Percentiles rank a stretch among this genome's conserved stretches.
Evolutionary conservation across 1,284 basidiomycete species (phyloP).

Genomic region (Anthracocystis panici-leucophaei): DNA sequence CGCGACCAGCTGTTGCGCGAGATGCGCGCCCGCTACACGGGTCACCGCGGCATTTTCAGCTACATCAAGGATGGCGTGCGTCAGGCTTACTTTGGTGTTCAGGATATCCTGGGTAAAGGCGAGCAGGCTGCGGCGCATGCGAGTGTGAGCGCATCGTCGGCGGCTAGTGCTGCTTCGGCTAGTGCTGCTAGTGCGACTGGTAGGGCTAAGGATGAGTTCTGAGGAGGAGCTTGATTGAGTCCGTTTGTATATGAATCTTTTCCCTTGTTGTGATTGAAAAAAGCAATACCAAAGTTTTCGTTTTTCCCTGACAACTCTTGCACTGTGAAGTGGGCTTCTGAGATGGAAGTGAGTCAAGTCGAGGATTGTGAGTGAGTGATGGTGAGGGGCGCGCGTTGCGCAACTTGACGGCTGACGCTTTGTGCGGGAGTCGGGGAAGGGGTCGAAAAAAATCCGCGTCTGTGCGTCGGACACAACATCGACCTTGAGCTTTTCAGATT

Average conservation of each 20-base stretch:
- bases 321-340: too few species aligned
- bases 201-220: slow-evolving; percentile 52
- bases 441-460: background rate
- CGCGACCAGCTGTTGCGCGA: slow-evolving; percentile 64
- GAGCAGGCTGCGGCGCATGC: slow-evolving; percentile 56
- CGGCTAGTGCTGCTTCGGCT: slow-evolving; percentile 38
- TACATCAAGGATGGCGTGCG: slow-evolving; percentile 62
- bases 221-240: background rate
- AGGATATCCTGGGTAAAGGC: slow-evolving; percentile 60
- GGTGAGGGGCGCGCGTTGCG: background rate
- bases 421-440: slow-evolving; percentile 3
- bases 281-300: background rate
- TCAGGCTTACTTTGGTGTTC: slow-evolving; percentile 57
- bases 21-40: slow-evolving; percentile 64
- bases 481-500: background rate
- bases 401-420: background rate
- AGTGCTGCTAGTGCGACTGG: slow-evolving; percentile 50
- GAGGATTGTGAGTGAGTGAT: too few species aligned
- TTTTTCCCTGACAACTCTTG: too few species aligned
- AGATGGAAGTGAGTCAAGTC: too few species aligned
- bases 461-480: background rate
- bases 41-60: slow-evolving; percentile 55
- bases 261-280: background rate
- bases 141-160: slow-evolving; percentile 47
- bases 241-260: background rate